phyloP scores from a whole-genome alignment of 257 asterid genomes.

The Ocimum tenuiflorum region DNA sequence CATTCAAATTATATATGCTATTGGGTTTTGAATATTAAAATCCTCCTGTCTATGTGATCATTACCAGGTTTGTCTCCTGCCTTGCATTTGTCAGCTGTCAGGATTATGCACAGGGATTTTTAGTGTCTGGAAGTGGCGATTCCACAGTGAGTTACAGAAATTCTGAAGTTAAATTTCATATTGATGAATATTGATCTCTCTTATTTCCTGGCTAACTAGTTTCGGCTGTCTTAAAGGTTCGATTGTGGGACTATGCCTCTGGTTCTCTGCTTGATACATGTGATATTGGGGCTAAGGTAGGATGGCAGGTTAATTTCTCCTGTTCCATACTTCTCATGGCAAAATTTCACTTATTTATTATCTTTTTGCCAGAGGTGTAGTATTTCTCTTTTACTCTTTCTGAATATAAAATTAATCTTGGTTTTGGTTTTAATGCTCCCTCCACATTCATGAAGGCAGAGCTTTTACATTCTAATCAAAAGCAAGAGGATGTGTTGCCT shows the following conservation, averaged over 20 bases:
- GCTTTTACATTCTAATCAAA: slow-evolving; percentile 34
- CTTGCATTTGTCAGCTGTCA: slow-evolving; percentile 50
- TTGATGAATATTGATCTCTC: background rate
- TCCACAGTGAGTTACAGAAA: slow-evolving; percentile 69
- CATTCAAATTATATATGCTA: background rate
- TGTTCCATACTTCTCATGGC: background rate
- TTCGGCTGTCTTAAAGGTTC: slow-evolving; percentile 48
- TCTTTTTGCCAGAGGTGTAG: background rate
- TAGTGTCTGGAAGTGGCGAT: slow-evolving; percentile 96
- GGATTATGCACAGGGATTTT: slow-evolving; percentile 41
- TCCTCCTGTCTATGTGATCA: slow-evolving; percentile 13
- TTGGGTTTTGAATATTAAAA: background rate
- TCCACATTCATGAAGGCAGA: slow-evolving; percentile 52
- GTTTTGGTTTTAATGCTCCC: slow-evolving; percentile 16
- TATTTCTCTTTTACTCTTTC: background rate
- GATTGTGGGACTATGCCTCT: slow-evolving; percentile 72
- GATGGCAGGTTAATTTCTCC: slow-evolving; percentile 28
- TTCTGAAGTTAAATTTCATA: background rate
- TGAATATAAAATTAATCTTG: background rate
- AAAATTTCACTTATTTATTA: background rate
- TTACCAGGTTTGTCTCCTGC: slow-evolving; percentile 75
- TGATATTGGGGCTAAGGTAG: slow-evolving; percentile 57
- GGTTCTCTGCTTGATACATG: slow-evolving; percentile 90
- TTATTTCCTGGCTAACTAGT: slow-evolving; percentile 14
- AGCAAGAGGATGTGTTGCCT: slow-evolving; percentile 40